phyloP scores from a whole-genome alignment of 306 rosid genomes.

The Benincasa hispida region DNA sequence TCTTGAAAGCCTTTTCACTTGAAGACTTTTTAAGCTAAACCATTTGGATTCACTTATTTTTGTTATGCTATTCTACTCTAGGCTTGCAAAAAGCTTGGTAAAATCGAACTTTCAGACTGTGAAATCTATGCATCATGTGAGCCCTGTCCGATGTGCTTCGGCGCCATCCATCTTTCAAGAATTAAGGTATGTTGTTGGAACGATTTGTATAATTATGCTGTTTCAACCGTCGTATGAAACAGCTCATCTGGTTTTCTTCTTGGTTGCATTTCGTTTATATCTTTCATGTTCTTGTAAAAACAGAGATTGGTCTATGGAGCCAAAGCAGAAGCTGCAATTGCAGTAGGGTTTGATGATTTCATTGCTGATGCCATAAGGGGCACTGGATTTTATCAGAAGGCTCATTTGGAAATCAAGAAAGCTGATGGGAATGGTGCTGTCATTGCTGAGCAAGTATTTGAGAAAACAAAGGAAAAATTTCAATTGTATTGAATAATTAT shows the following conservation, averaged over 20 bases:
- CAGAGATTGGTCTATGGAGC: conserved; percentile 95
- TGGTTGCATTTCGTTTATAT: neutral
- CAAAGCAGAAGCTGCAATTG: conserved; percentile 74
- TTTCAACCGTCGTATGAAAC: neutral
- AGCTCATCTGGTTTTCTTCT: neutral
- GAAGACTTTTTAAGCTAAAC: neutral
- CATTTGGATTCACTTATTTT: neutral
- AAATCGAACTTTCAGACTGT: conserved; percentile 62
- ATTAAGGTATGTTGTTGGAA: conserved; percentile 38
- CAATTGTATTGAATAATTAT: conserved; percentile 22
- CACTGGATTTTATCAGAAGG: conserved; percentile 59
- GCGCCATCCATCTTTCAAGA: conserved; percentile 83
- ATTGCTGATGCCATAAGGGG: conserved; percentile 80
- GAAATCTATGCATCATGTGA: conserved; percentile 93
- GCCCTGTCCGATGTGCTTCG: conserved; percentile 97
- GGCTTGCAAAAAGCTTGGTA: conserved; percentile 80
- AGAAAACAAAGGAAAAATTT: conserved; percentile 64
- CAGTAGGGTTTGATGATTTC: conserved; percentile 68
- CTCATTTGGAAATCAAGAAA: conserved; percentile 68
- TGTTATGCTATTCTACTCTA: neutral
- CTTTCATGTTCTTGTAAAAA: neutral
- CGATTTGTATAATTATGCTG: neutral
- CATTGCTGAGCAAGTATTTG: conserved; percentile 80
- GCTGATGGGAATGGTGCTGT: conserved; percentile 72
- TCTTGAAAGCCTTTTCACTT: neutral